Base-by-base conservation (phyloP, 805 yeast genomes). In the fission yeast (Schizosaccharomyces pombe) region DNA sequence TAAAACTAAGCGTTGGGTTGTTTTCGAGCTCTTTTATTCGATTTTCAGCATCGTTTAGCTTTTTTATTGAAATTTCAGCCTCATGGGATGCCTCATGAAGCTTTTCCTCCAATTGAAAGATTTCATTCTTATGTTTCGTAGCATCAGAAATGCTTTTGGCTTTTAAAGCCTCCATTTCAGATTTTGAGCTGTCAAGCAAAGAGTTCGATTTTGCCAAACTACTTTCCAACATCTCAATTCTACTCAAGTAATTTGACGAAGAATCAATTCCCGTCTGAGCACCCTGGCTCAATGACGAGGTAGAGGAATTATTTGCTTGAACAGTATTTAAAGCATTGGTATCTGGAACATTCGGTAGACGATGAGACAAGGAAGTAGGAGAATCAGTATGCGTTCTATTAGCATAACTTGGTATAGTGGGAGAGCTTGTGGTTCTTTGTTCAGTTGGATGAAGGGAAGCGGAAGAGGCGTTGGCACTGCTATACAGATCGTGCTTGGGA, bases 141-240 rank as follows among this genome's bases (percentile, higher is more conserved):
- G 28, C 30, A 1, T 43, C 49, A 43, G 49, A 19, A 43, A 14
- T 43, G 2, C 14, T 9, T 12, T 43, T 19, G 2, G 30, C 12
- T 24, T 19, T 24, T n/a, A 43, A 5, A 8, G 49, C 22, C 30
- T 43, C 49, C 9, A 43, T 16, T 12, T 43, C 49, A 8, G 49
- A 4, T 3, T 43, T 43, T 6, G 28, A 22, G 14, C 14, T n/a
- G 26, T 43, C 49, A 28, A 43, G 26, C 3, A 43, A 29, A 6
- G 49, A 43, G 5, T 43, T 43, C 14, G 49, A 19, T 43, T 43
- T 43, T 9, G 49, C 49, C 28, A 43, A 24, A 26, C 14, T 43
- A 14, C 26, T 43, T 30, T 43, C 49, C 49, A 43, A 43, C 49
- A 43, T 19, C 30, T 43, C 49, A 43, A 43, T 43, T 19, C 26